Evolutionary conservation across 2,329 filamentous ascomycete genomes (phyloP).

Genomic region (Fusarium haematococcum): DNA sequence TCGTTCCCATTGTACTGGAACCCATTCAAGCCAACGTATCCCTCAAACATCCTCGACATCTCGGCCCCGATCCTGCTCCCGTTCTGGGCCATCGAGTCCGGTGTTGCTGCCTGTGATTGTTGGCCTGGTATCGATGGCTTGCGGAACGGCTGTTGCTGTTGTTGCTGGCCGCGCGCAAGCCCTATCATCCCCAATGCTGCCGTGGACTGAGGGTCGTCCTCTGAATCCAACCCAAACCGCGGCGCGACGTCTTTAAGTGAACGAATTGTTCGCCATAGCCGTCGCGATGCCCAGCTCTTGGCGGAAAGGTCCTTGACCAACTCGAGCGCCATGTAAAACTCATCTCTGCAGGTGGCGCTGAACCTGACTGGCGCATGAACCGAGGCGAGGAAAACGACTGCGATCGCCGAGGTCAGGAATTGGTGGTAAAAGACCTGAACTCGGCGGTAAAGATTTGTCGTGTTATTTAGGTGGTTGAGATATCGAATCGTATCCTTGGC

Average conservation of each 20-base stretch:
- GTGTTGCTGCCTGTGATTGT: conserved; percentile 36
- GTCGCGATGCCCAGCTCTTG: conserved; percentile 77
- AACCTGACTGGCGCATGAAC: conserved; percentile 81
- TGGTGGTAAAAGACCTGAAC: conserved; percentile 85
- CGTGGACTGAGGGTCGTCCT: conserved; percentile 63
- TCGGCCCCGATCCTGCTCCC: conserved; percentile 64
- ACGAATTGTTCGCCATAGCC: conserved; percentile 78
- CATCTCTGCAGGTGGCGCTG: conserved; percentile 74
- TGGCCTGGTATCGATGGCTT: conserved; percentile 44
- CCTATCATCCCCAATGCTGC: conserved; percentile 68
- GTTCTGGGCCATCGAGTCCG: conserved; percentile 52
- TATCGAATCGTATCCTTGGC: conserved; percentile 82
- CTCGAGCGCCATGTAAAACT: conserved; percentile 84
- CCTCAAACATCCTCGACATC: conserved; percentile 62
- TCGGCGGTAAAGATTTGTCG: conserved; percentile 76
- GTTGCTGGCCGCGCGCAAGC: conserved; percentile 56
- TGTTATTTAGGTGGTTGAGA: conserved; percentile 77
- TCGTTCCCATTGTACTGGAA: conserved; percentile 47
- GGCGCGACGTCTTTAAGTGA: conserved; percentile 79
- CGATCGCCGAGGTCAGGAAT: conserved; percentile 80
- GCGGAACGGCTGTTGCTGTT: conserved; percentile 49
- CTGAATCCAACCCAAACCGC: conserved; percentile 68
- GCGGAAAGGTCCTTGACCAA: conserved; percentile 79
- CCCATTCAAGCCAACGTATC: conserved; percentile 52
- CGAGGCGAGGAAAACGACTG: conserved; percentile 80